Percentiles rank a stretch among this genome's conserved stretches.
These are phyloP conservation scores for Spathaspora arborariae DNA, from an alignment of 805 yeast genomes.

Conservation along the genomic window DNA sequence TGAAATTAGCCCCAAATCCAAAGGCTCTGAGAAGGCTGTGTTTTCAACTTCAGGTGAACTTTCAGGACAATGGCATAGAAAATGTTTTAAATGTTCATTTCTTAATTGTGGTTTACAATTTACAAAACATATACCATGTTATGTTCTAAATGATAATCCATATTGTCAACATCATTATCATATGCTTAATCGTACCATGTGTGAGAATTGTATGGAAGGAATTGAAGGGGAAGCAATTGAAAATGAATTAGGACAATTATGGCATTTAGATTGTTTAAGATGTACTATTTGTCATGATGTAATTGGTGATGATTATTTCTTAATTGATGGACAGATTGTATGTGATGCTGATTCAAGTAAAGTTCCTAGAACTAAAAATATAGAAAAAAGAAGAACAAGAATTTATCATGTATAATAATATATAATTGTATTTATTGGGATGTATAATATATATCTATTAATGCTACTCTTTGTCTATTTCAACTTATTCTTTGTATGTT, in stretches of 20 bases:
- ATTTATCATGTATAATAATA: constrained; percentile 13
- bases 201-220: constrained; percentile 66
- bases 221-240: constrained; percentile 92
- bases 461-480: neutral
- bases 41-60: constrained; percentile 82
- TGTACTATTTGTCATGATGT: constrained; percentile 57
- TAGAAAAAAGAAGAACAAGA: constrained; percentile 43
- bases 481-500: neutral
- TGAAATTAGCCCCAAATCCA: constrained; percentile 41
- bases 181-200: constrained; percentile 66
- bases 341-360: constrained; percentile 48
- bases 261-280: constrained; percentile 69
- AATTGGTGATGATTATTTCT: constrained; percentile 54
- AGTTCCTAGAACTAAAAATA: constrained; percentile 29
- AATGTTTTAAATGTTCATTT: constrained; percentile 70
- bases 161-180: constrained; percentile 82
- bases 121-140: constrained; percentile 61
- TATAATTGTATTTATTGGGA: neutral
- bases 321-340: constrained; percentile 43
- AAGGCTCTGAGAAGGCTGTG: constrained; percentile 53
- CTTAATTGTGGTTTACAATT: constrained; percentile 53
- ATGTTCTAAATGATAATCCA: constrained; percentile 75
- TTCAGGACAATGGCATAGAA: constrained; percentile 91
- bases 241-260: constrained; percentile 64
- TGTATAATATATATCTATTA: neutral